Evolutionary conservation across 2,329 filamentous ascomycete species (phyloP).

Genomic region (Rugonectria rugulosa): DNA sequence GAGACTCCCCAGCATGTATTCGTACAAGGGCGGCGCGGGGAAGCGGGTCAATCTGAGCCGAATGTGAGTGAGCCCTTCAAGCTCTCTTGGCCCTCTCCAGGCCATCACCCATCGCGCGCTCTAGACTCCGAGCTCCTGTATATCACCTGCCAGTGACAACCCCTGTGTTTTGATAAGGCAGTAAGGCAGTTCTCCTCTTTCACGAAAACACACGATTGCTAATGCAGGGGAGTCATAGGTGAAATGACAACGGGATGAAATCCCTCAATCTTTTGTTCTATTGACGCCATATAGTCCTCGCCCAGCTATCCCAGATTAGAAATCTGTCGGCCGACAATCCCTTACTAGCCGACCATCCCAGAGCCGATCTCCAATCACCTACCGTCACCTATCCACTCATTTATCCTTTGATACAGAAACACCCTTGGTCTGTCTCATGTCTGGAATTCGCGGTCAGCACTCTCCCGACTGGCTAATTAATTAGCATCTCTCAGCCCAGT

Average conservation of each 20-base stretch:
- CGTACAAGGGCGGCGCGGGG: slow-evolving; percentile 8
- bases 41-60: slow-evolving; percentile 10
- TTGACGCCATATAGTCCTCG: slow-evolving; percentile 4
- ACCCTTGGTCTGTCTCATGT: slow-evolving; percentile 11
- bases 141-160: neutral
- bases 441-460: slow-evolving; percentile 6
- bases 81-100: no score
- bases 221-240: neutral
- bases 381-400: neutral
- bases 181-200: no score
- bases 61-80: neutral
- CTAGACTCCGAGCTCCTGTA: no score
- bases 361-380: neutral
- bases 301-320: slow-evolving; percentile 15
- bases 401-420: neutral
- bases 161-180: neutral
- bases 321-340: neutral
- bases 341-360: neutral
- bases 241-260: neutral
- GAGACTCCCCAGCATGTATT: slow-evolving; percentile 6
- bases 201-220: neutral
- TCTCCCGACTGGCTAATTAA: slow-evolving; percentile 2
- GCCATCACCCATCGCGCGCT: no score
- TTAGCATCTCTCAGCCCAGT: slow-evolving; percentile 28
- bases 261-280: neutral